phyloP scores from a whole-genome alignment of 208 protist species.

The Trypanosoma lewisi region DNA sequence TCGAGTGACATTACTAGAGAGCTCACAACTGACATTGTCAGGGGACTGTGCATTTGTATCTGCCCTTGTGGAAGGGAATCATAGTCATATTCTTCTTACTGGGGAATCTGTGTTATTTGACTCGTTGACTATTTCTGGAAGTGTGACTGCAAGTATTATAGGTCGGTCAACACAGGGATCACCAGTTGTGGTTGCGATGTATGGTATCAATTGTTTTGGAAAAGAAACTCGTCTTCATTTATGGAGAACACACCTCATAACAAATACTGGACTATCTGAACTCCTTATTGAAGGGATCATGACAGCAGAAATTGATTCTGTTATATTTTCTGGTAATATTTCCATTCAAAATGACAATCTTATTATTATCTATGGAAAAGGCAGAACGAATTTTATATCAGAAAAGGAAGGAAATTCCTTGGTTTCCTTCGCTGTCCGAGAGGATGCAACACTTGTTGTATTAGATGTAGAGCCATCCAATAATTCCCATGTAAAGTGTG shows the following conservation, averaged over 20 bases:
- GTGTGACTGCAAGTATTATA: slow-evolving; percentile 28
- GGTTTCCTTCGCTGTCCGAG: slow-evolving; percentile 6
- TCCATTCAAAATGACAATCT: slow-evolving; percentile 41
- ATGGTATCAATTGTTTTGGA: slow-evolving; percentile 52
- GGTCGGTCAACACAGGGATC: background rate
- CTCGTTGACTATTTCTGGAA: slow-evolving; percentile 46
- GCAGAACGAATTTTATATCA: slow-evolving; percentile 4
- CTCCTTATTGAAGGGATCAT: slow-evolving; percentile 42
- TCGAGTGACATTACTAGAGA: slow-evolving; percentile 35
- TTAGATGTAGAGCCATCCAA: background rate
- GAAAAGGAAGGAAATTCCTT: slow-evolving; percentile 5
- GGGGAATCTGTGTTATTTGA: slow-evolving; percentile 54
- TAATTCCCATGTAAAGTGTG: slow-evolving; percentile 6
- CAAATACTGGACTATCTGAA: slow-evolving; percentile 46
- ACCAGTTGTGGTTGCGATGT: slow-evolving; percentile 39
- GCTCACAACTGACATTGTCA: slow-evolving; percentile 39
- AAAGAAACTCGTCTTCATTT: slow-evolving; percentile 38
- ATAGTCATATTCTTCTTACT: slow-evolving; percentile 34
- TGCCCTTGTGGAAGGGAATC: slow-evolving; percentile 32
- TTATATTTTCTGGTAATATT: slow-evolving; percentile 47
- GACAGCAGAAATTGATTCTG: slow-evolving; percentile 32
- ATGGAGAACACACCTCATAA: slow-evolving; percentile 39
- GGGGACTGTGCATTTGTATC: slow-evolving; percentile 48
- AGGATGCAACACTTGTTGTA: slow-evolving; percentile 9
- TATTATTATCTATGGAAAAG: slow-evolving; percentile 43